Conservation (phyloP, 495 filamentous ascomycete species). For the Margaritispora aquatica region DNA sequence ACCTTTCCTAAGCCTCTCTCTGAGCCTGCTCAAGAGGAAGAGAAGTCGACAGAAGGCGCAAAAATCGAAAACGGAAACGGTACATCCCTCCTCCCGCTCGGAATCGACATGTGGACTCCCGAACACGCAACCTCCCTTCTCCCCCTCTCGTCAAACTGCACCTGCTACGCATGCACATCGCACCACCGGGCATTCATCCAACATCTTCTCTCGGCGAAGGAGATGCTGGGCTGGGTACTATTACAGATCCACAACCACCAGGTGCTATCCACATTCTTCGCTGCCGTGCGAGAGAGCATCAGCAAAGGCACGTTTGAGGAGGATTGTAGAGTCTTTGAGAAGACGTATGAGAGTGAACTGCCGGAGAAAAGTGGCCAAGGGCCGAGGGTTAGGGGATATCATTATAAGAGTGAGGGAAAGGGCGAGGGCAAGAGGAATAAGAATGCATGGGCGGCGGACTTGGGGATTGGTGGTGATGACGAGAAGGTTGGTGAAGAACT, state of each 20-base stretch:
- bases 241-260: constrained; percentile 87
- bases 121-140: constrained; percentile 48
- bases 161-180: constrained; percentile 75
- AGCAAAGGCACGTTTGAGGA: constrained; percentile 55
- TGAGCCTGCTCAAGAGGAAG: not conserved
- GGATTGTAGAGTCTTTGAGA: constrained; percentile 48
- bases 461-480: constrained; percentile 38
- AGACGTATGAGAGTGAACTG: constrained; percentile 57
- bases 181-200: constrained; percentile 86
- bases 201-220: constrained; percentile 79
- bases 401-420: constrained; percentile 63
- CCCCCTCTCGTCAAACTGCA: constrained; percentile 55
- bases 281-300: constrained; percentile 55
- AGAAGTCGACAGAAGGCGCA: not conserved
- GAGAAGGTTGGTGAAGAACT: constrained; percentile 35
- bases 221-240: constrained; percentile 94
- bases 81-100: constrained; percentile 45
- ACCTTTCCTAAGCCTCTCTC: constrained; percentile 47
- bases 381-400: constrained; percentile 80
- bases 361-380: constrained; percentile 70
- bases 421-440: constrained; percentile 61
- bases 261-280: constrained; percentile 67
- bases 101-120: constrained; percentile 65
- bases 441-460: constrained; percentile 53
- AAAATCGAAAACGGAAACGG: not conserved